These are phyloP conservation scores for Phanerochaete carnosa DNA, from an alignment of 768 basidiomycete genomes.

Conservation along the genomic window DNA sequence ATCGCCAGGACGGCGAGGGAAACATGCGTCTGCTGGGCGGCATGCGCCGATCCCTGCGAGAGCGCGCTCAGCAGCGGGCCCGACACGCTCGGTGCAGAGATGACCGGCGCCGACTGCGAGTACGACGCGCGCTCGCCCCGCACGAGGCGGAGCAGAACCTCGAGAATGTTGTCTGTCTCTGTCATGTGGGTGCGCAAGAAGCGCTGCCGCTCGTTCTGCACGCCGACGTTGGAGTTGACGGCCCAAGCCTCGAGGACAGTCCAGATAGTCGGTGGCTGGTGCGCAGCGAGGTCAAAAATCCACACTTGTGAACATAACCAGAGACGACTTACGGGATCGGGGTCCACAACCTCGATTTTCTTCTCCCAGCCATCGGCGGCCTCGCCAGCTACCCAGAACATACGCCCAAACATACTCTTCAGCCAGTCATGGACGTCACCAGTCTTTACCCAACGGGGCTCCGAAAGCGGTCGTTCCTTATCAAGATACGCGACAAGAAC, in stretches of 20 bases:
- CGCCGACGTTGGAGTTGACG: conserved; percentile 75
- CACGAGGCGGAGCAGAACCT: conserved; percentile 89
- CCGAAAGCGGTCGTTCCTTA: conserved; percentile 82
- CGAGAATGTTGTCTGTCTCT: conserved; percentile 84
- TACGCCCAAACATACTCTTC: conserved; percentile 80
- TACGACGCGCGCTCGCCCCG: conserved; percentile 83
- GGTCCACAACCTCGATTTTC: conserved; percentile 89
- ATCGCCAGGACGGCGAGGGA: conserved; percentile 91
- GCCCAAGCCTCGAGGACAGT: conserved; percentile 91
- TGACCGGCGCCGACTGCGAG: conserved; percentile 57
- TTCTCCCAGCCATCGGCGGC: conserved; percentile 92
- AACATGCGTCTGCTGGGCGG: conserved; percentile 89
- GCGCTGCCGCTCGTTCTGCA: conserved; percentile 71
- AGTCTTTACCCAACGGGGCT: conserved; percentile 95
- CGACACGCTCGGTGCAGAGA: conserved; percentile 59
- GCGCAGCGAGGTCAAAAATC: not conserved
- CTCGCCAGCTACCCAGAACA: conserved; percentile 83
- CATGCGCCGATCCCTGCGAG: conserved; percentile 74
- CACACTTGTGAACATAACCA: conserved; percentile 1
- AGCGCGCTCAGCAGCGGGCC: conserved; percentile 72
- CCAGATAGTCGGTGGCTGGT: conserved; percentile 86
- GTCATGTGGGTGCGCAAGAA: conserved; percentile 89
- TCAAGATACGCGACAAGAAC: conserved; percentile 81
- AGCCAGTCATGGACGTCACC: conserved; percentile 95
- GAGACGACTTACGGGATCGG: conserved; percentile 76